phyloP scores from a whole-genome alignment of 2,329 filamentous ascomycete genomes.

The Colletotrichum caudatum region DNA sequence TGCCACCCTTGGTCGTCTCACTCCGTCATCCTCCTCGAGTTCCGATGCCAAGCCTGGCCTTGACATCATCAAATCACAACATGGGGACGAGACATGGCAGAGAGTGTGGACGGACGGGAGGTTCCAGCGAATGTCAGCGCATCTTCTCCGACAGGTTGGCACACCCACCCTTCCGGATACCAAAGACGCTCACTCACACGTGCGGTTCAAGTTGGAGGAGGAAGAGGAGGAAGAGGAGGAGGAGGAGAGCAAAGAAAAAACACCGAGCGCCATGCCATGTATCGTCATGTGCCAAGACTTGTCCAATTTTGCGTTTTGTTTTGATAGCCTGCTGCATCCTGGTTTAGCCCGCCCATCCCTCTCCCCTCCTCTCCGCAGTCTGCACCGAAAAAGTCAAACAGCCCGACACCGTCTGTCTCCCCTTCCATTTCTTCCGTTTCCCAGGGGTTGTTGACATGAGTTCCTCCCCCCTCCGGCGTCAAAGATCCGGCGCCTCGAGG shows the following conservation, averaged over 20 bases:
- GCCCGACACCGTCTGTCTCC: too few species aligned
- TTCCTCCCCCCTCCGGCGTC: conserved; percentile 11
- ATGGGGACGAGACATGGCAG: background rate
- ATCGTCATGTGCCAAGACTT: conserved; percentile 14
- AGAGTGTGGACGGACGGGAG: background rate
- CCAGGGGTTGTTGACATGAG: background rate
- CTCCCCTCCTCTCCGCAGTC: background rate
- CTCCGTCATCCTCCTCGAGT: conserved; percentile 4
- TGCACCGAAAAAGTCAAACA: conserved; percentile 1
- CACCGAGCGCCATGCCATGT: background rate
- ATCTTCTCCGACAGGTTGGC: conserved; percentile 1
- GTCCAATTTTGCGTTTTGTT: conserved; percentile 9
- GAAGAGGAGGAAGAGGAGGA: background rate
- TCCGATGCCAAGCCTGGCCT: conserved; percentile 20
- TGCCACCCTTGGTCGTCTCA: conserved; percentile 32
- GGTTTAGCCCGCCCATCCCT: background rate
- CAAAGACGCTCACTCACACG: conserved; percentile 12
- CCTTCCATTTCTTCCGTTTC: background rate
- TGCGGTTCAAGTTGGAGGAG: background rate
- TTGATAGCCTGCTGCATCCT: conserved; percentile 5
- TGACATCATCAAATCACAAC: conserved; percentile 39
- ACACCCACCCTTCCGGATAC: conserved; percentile 17
- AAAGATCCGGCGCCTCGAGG: background rate
- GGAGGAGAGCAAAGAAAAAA: too few species aligned
- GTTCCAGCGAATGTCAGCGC: conserved; percentile 21